Base-by-base conservation (phyloP, 75 land plant species). In the Pinus tabuliformis region DNA sequence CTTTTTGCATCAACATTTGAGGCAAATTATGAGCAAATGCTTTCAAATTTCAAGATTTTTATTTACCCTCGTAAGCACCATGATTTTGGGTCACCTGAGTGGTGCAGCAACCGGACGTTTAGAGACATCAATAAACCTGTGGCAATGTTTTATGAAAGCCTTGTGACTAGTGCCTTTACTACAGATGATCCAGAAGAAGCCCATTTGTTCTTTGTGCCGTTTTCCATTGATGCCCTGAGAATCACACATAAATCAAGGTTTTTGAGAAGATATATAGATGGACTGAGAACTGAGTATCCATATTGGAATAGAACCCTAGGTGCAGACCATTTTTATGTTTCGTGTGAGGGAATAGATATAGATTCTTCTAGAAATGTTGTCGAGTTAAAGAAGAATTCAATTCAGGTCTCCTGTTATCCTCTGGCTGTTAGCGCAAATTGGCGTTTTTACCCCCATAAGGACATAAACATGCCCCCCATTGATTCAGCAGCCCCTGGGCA, bases 251-350 rank as follows among this genome's bases (percentile, higher is more conserved):
- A 60, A 11, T 21, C 71, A 17, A 58, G 66, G 65, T 63, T 78
- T 56, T 42, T 83, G 70, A 83, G 59, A 28, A 79, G 89, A 17
- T 63, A 80, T 45, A 58, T 93, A 15, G 65, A 81, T 30, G 66
- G 68, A 45, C 49, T 89, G 54, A 81, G 91, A 5, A 39, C 59
- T 2, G 72, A 77, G 4, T 78, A 57, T 57, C 91, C 93, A 1
- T 93, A 68, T 84, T 93, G 95, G 95, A 85, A 89, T 62, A 81
- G 85, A 18, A 81, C 94, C 21, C 91, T 93, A 28, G 95, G 95
- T 1, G 91, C 91, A 42, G 95, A 93, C 63, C 95, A 93, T 58
- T 81, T 87, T 76, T 85, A 70, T 76, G 14, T 91, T 57, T 83
- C 86, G 1, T 87, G 90, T 72, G 57, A 73, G 57, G 88, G 83